Evolutionary conservation across 2,329 filamentous ascomycete species (phyloP).

Genomic region (Magnaporthiopsis poae): DNA sequence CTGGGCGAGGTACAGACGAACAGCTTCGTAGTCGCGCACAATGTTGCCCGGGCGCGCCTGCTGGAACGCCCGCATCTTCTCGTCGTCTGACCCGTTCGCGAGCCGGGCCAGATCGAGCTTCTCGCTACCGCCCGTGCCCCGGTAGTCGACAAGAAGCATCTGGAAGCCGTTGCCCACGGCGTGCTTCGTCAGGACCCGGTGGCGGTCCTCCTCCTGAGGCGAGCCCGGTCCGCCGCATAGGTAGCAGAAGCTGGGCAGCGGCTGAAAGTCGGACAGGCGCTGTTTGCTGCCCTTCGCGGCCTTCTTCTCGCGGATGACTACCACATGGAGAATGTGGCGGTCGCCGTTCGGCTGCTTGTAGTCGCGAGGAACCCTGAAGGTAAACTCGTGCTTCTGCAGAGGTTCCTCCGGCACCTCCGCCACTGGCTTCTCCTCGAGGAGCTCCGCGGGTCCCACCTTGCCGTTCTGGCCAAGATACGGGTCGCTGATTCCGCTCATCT

Average conservation of each 20-base stretch:
- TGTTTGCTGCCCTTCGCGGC: neutral
- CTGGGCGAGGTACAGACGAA: slow-evolving; percentile 45
- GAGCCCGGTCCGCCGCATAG: slow-evolving; percentile 62
- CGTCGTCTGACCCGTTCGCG: neutral
- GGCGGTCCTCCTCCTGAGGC: slow-evolving; percentile 23
- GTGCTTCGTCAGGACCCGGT: slow-evolving; percentile 38
- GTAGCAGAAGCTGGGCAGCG: slow-evolving; percentile 35
- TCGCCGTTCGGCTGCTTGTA: slow-evolving; percentile 5
- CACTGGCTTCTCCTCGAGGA: neutral
- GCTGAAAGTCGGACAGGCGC: neutral
- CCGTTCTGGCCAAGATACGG: neutral
- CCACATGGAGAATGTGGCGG: neutral
- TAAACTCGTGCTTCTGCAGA: slow-evolving; percentile 6
- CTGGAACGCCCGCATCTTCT: slow-evolving; percentile 31
- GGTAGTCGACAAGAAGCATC: slow-evolving; percentile 59
- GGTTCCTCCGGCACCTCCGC: neutral
- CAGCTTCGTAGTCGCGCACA: slow-evolving; percentile 62
- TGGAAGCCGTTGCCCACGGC: slow-evolving; percentile 58
- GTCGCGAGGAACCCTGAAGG: slow-evolving; percentile 12
- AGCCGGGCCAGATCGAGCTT: slow-evolving; percentile 48
- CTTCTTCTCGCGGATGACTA: neutral
- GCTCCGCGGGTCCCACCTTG: neutral
- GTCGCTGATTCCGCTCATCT: neutral
- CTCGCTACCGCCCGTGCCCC: slow-evolving; percentile 59
- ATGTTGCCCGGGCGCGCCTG: slow-evolving; percentile 56